phyloP scores from a whole-genome alignment of 78 protist species.

The Creolimax fragrantissima region DNA sequence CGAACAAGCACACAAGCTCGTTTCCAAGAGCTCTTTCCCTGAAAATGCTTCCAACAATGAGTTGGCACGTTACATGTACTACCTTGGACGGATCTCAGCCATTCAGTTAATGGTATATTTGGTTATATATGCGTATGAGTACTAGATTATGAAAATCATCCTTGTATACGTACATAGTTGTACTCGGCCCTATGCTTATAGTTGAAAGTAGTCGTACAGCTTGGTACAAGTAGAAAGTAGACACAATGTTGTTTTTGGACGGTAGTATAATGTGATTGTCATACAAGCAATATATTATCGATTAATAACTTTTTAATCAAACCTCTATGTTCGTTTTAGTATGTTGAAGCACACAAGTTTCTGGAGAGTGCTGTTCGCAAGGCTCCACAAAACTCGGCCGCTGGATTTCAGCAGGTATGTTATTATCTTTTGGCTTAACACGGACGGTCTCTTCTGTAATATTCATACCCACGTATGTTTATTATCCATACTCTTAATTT shows the following conservation, averaged over 20 bases:
- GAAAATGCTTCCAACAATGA: constrained; percentile 62
- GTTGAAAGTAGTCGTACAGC: too few relatives aligned
- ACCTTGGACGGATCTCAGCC: constrained; percentile 77
- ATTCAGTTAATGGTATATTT: constrained; percentile 64
- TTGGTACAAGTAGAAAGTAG: too few relatives aligned
- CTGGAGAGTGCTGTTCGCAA: constrained; percentile 77
- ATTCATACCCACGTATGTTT: not conserved
- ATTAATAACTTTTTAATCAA: too few relatives aligned
- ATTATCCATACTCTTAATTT: not conserved
- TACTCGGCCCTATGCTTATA: too few relatives aligned
- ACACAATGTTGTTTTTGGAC: too few relatives aligned
- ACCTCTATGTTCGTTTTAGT: too few relatives aligned
- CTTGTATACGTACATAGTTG: too few relatives aligned
- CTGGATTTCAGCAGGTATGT: constrained; percentile 75
- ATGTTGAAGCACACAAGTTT: constrained; percentile 59
- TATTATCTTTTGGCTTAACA: not conserved
- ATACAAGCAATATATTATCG: too few relatives aligned
- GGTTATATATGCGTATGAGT: not conserved
- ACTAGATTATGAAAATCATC: too few relatives aligned
- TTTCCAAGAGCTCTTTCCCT: constrained; percentile 63
- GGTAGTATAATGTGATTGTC: too few relatives aligned
- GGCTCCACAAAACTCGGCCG: constrained; percentile 84
- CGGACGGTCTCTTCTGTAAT: not conserved
- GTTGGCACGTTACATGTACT: constrained; percentile 82
- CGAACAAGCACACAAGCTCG: constrained; percentile 81